Conservation (phyloP, 192 early-diverging fungal genomes). For the Entrophospora sp. region DNA sequence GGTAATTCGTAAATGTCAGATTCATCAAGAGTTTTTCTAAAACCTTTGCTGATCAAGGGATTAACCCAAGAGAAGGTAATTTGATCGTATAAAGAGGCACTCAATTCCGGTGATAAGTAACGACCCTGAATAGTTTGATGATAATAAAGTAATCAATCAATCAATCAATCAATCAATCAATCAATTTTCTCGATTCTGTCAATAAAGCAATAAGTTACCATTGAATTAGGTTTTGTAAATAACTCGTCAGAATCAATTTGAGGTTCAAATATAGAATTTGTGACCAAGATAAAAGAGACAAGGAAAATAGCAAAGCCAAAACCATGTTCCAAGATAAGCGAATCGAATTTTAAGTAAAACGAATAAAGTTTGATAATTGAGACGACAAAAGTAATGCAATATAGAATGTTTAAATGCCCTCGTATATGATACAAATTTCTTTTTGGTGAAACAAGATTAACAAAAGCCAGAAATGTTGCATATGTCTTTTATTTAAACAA, state of each 20-base stretch:
- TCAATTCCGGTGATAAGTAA: conserved; percentile 1
- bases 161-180: background rate
- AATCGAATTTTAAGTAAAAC: background rate
- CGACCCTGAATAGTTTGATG: background rate
- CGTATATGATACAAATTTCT: conserved; percentile 1
- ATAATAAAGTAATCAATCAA: background rate
- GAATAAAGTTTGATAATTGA: background rate
- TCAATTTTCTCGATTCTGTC: background rate
- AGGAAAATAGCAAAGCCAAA: background rate
- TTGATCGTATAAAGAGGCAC: conserved; percentile 23
- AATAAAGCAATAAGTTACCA: background rate
- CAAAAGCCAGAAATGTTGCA: background rate
- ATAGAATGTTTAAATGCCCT: background rate
- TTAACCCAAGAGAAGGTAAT: conserved; percentile 28
- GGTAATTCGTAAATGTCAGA: conserved; percentile 10
- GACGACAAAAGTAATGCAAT: background rate
- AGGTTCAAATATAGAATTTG: background rate
- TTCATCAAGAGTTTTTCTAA: conserved; percentile 1
- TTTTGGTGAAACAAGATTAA: background rate
- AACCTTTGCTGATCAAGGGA: conserved; percentile 22
- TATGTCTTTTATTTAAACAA: background rate
- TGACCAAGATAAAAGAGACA: conserved; percentile 1
- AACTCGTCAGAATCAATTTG: background rate
- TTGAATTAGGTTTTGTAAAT: conserved; percentile 1
- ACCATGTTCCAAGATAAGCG: background rate